Evolutionary conservation across 73 alveolate species (phyloP), one percentile per base, ranked within the genome.

Genomic region (Paramecium primaurelia): DNA sequence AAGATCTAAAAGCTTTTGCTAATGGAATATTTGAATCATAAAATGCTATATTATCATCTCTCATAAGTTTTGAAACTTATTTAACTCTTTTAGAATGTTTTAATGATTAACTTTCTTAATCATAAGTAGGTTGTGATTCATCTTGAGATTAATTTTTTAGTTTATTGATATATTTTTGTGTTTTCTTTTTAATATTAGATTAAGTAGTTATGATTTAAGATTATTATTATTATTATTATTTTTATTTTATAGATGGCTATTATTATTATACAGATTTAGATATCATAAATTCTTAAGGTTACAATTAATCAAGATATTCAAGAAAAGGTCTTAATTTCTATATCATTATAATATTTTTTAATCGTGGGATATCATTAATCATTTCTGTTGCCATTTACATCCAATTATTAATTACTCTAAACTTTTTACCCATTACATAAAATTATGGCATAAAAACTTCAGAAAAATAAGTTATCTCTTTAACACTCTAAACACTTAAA

Each of bases 31-130:
- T 80, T 4, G 91, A 58, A 80, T 80, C 91, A 47, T 80, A 80
- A 80, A 80, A 80, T 45, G 91, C 75, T 22, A 80, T 80, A 28
- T 47, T 80, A 44, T 80, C 91, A 80, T 80, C 91, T 28, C 58
- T 45, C 91, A 80, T 80, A 12, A 42, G 45, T 10, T 20, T 80
- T 32, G 91, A 80, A 10, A 49, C 77, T 28, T 80, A 47, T 80
- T 42, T 80, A 1, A 80, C 75, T 80, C 91, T 42, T 49, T 47
- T 80, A 18, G 91, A 80, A 32, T 80, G 26, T 14, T 28, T 80
- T 77, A 77, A 34, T 11, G 87, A 73, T 1, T 14, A 7, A 73
- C 87, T 73, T 73, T 73, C 91, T 28, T 80, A 25, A 25, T 80
- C 91, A 9, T 8, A 0, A 18, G 18, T 80, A 4, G 91, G 75